phyloP scores from a whole-genome alignment of 352 stramenopile species.

The Phytopythium kandeliae region DNA sequence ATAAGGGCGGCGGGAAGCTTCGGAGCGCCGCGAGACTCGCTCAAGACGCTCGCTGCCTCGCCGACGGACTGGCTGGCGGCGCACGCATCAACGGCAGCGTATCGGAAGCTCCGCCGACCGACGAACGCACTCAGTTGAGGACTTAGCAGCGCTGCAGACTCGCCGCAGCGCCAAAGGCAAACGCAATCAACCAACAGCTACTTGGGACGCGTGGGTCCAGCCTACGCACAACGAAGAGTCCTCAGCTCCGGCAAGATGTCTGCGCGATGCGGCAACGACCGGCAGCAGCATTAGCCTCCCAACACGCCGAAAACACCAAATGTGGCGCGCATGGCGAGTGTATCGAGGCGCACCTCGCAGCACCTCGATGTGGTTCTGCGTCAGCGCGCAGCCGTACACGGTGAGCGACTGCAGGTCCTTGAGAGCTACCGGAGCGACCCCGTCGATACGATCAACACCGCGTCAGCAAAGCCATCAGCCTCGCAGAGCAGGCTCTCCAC shows the following conservation, averaged over 20 bases:
- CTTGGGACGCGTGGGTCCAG: neutral
- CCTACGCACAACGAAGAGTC: constrained; percentile 44
- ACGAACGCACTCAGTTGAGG: neutral
- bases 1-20: no score
- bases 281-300: no score
- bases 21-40: no score
- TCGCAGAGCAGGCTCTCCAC: neutral
- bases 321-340: no score
- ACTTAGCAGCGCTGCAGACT: neutral
- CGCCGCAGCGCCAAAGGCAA: neutral
- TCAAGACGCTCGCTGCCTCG: no score
- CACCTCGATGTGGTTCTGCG: constrained; percentile 40
- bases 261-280: constrained; percentile 6
- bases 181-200: constrained; percentile 1
- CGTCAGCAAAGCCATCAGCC: neutral
- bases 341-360: constrained; percentile 34
- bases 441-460: neutral
- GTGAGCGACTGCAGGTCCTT: constrained; percentile 50
- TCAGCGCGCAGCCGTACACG: constrained; percentile 48
- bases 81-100: no score
- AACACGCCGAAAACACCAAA: no score
- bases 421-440: constrained; percentile 22
- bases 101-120: no score
- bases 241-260: constrained; percentile 46
- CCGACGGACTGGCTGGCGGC: no score